These are phyloP conservation scores for Acanthochlamys bracteata DNA, from an alignment of 106 monocot genomes.

Conservation along the genomic window DNA sequence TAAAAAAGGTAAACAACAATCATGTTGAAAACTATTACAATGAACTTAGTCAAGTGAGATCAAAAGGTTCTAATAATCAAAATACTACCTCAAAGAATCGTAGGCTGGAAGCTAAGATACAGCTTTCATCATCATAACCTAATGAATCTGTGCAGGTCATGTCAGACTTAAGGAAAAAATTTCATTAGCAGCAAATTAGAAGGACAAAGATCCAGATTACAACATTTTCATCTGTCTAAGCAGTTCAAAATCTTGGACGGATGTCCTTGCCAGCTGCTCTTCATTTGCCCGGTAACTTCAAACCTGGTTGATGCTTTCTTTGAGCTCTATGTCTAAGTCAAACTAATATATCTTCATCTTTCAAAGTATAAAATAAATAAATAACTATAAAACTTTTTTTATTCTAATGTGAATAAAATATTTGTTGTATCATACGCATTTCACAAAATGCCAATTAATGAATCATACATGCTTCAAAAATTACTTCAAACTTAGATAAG, in stretches of 20 bases:
- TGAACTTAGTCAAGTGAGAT: neutral
- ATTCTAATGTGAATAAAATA: neutral
- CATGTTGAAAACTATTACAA: too few relatives aligned
- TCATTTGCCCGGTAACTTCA: conserved; percentile 30
- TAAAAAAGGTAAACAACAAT: too few relatives aligned
- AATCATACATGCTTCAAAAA: too few relatives aligned
- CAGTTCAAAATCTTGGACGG: conserved; percentile 20
- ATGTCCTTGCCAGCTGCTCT: conserved; percentile 25
- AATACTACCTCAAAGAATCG: conserved; percentile 9
- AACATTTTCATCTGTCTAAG: conserved; percentile 17
- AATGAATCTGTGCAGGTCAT: conserved; percentile 77
- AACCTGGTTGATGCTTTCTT: conserved; percentile 15
- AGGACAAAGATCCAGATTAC: conserved; percentile 31
- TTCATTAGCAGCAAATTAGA: conserved; percentile 25
- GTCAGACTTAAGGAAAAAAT: conserved; percentile 35
- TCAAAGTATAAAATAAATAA: too few relatives aligned
- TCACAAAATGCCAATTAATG: too few relatives aligned
- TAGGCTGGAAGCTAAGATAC: conserved; percentile 9
- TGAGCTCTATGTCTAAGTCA: neutral
- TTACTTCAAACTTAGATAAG: too few relatives aligned
- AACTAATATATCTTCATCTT: too few relatives aligned
- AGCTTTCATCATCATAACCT: conserved; percentile 28
- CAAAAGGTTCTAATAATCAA: conserved; percentile 1
- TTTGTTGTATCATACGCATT: too few relatives aligned
- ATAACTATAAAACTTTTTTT: neutral